Base-by-base conservation (phyloP, 108 stramenopile species). In the Poteriospumella lacustris region DNA sequence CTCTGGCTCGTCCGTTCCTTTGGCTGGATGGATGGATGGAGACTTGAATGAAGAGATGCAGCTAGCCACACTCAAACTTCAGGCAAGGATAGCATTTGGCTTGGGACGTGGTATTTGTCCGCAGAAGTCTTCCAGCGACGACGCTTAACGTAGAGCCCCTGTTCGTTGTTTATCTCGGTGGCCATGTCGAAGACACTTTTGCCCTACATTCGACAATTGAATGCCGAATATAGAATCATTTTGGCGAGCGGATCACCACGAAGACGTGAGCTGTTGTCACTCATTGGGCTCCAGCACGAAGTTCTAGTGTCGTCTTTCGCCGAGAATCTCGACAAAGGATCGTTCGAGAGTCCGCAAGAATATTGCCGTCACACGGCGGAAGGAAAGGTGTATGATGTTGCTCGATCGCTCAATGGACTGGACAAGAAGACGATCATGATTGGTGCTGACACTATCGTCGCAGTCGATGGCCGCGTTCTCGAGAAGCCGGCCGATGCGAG, bases 401-500 rank as follows among this genome's bases (percentile, higher is more conserved):
- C 47, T 15, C 15, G 19, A 19, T 15, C 9, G 47, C 19, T 52
- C 15, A 9, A 52, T 9, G 19, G 19, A 15, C 15, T 52, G 40
- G 31, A 29, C 38, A 52, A 44, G 5, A 73, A 80, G 0, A 52
- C 52, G 33, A 60, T 88, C 0, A 68, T 88, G 39, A 75, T 88
- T 1, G 84, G 84, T n/a, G 68, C 82, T 36, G 87, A 88, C 68
- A 88, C 87, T 38, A 86, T 87, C 29, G 86, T 88, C 0, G 84
- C 80, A 0, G 36, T 78, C 28, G 81, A 86, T 28, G 86, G 80
- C 42, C 47, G 36, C 28, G 80, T 87, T 26, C 43, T 97, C 68
- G 93, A 97, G 76, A 95, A 97, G 77, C 96, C 96, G 40, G 84
- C 73, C 39, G 85, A 90, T 76, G 82, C 68, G 12, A 79, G 72